Percentiles rank a stretch among this genome's conserved stretches.
Conservation (phyloP, 2,329 filamentous ascomycete genomes). For the Alternaria sp. region DNA sequence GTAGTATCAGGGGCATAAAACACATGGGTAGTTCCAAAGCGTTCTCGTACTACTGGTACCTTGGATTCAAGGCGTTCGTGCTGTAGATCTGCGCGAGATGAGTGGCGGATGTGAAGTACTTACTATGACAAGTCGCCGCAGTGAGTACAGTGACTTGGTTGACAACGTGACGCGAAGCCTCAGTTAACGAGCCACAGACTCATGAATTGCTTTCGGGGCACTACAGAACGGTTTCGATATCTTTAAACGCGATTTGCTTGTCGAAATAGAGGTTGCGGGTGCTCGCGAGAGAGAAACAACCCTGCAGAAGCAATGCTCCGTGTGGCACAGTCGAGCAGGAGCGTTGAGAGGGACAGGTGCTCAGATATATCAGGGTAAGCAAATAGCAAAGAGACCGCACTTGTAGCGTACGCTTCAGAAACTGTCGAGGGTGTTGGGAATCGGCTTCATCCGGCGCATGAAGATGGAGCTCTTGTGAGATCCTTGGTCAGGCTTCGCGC, state of each 20-base stretch:
- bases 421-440: constrained; percentile 31
- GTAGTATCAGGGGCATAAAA: constrained; percentile 14
- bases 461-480: constrained; percentile 37
- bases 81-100: constrained; percentile 1
- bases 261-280: constrained; percentile 20
- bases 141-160: constrained; percentile 35
- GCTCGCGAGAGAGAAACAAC: constrained; percentile 30
- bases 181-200: constrained; percentile 26
- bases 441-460: constrained; percentile 33
- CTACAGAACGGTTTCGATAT: background rate
- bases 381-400: constrained; percentile 3
- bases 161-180: constrained; percentile 24
- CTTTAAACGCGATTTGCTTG: constrained; percentile 11
- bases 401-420: constrained; percentile 20
- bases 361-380: constrained; percentile 8
- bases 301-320: constrained; percentile 46
- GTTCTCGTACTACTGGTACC: background rate
- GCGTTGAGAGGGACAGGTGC: constrained; percentile 3
- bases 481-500: constrained; percentile 23
- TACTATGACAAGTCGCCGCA: constrained; percentile 32
- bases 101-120: constrained; percentile 27
- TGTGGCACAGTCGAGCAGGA: constrained; percentile 28
- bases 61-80: background rate
- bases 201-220: constrained; percentile 22
- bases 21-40: background rate